Evolutionary conservation across 1,139 yeast species (phyloP), one percentile per base, ranked within the genome.

Genomic region (Starmera stellimalicola): DNA sequence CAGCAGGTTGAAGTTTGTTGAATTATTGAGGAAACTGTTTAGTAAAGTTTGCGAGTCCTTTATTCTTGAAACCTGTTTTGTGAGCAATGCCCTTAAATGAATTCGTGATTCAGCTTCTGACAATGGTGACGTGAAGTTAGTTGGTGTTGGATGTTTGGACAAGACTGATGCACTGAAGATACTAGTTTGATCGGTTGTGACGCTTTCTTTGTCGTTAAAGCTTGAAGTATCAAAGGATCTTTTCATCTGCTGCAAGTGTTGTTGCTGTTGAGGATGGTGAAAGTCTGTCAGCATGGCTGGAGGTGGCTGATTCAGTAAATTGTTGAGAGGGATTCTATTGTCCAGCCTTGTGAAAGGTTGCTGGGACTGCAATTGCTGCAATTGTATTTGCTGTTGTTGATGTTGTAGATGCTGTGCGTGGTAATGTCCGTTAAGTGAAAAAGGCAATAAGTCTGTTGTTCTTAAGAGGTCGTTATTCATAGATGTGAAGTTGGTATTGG

Each of bases 301-400:
- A 8, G 24, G 32, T 4, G 18, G 17, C 12, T 22, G 25, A 18
- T 33, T 33, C 11, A 33, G 23, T 3, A 33, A 15, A 9, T 18
- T 29, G 16, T 33, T 33, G 9, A 33, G 8, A 20, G 15, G 31
- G 9, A 18, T 20, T n/a, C n/a, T n/a, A n/a, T n/a, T n/a, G n/a
- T n/a, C n/a, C n/a, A n/a, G n/a, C n/a, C n/a, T n/a, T n/a, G n/a
- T n/a, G n/a, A n/a, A n/a, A n/a, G n/a, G n/a, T n/a, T n/a, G n/a
- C n/a, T n/a, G n/a, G n/a, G n/a, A 14, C n/a, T 8, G 18, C 18
- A 11, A 14, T n/a, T n/a, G n/a, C 18, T 27, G 28, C 7, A 15
- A 11, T 14, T 14, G 18, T 12, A 15, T n/a, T 7, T 27, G 30
- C n/a, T 18, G 18, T 11, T n/a, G 30, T 20, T 6, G 26, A 12